Conservation (phyloP, 805 yeast genomes). For the Candida loeiensis region DNA sequence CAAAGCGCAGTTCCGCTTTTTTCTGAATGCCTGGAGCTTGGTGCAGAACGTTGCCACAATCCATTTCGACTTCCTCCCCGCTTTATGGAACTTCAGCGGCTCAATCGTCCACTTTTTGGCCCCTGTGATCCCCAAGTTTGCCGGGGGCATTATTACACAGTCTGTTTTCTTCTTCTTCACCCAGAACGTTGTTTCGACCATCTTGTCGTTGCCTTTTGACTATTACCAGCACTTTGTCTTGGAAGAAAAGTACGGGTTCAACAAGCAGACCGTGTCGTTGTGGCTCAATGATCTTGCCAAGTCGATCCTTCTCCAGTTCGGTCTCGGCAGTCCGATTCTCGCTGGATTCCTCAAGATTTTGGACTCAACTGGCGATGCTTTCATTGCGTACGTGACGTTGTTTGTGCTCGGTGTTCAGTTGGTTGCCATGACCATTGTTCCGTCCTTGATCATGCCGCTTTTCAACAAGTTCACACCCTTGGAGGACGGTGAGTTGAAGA, state of each 20-base stretch:
- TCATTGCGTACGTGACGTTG: constrained; percentile 74
- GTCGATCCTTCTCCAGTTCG: constrained; percentile 47
- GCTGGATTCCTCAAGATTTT: constrained; percentile 78
- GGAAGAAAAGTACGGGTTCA: constrained; percentile 92
- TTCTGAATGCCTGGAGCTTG: constrained; percentile 49
- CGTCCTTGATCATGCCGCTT: constrained; percentile 87
- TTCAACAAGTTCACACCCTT: constrained; percentile 90
- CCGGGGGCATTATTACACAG: constrained; percentile 64
- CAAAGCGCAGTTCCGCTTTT: constrained; percentile 65
- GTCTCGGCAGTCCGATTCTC: constrained; percentile 68
- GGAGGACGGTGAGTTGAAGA: constrained; percentile 83
- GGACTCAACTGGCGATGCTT: constrained; percentile 72
- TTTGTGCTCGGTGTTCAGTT: constrained; percentile 71
- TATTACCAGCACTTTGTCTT: constrained; percentile 81
- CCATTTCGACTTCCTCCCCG: constrained; percentile 50
- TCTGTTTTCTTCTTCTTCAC: constrained; percentile 58
- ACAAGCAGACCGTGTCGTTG: constrained; percentile 69
- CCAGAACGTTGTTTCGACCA: constrained; percentile 49
- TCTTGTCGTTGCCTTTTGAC: constrained; percentile 62
- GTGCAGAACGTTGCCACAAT: constrained; percentile 56
- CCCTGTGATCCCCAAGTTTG: constrained; percentile 31
- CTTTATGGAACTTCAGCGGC: constrained; percentile 50
- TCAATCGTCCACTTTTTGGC: constrained; percentile 56
- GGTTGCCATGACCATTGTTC: constrained; percentile 69
- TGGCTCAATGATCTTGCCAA: constrained; percentile 77